These are phyloP conservation scores for Populus hybrid DNA, from an alignment of 441 rosid genomes.

Conservation along the genomic window DNA sequence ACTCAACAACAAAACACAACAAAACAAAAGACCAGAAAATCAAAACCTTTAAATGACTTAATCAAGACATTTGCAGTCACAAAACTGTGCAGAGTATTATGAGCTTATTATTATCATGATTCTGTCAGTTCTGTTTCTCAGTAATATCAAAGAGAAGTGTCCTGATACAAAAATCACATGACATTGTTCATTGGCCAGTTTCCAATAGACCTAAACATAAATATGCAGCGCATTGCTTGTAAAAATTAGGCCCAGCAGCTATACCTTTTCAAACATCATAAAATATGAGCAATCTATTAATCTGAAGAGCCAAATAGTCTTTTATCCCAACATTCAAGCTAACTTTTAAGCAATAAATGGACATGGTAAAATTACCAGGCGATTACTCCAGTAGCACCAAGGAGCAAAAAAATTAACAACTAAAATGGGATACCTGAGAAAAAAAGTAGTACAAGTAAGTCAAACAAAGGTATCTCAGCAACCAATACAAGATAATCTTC, in stretches of 20 bases:
- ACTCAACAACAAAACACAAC: neutral
- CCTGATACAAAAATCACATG: neutral
- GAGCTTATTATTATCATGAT: neutral
- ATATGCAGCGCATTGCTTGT: neutral
- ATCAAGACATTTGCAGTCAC: neutral
- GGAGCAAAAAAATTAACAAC: constrained; percentile 94
- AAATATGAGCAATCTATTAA: neutral
- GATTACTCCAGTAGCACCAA: constrained; percentile 98
- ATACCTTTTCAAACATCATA: neutral
- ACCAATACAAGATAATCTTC: neutral
- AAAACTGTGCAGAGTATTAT: neutral
- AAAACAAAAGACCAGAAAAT: neutral
- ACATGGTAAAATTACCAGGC: constrained; percentile 63
- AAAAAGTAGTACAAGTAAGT: constrained; percentile 2
- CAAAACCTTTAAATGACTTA: neutral
- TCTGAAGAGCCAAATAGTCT: neutral
- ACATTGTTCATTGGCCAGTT: neutral
- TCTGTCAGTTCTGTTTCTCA: neutral
- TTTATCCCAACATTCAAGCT: neutral
- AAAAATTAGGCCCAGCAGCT: neutral
- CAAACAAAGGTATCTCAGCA: neutral
- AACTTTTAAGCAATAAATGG: neutral
- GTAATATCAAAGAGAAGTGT: neutral
- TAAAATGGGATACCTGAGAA: constrained; percentile 80
- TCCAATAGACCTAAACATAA: neutral